Evolutionary conservation across 2,329 filamentous ascomycete genomes (phyloP).

Genomic region (Ophiostoma sp.): DNA sequence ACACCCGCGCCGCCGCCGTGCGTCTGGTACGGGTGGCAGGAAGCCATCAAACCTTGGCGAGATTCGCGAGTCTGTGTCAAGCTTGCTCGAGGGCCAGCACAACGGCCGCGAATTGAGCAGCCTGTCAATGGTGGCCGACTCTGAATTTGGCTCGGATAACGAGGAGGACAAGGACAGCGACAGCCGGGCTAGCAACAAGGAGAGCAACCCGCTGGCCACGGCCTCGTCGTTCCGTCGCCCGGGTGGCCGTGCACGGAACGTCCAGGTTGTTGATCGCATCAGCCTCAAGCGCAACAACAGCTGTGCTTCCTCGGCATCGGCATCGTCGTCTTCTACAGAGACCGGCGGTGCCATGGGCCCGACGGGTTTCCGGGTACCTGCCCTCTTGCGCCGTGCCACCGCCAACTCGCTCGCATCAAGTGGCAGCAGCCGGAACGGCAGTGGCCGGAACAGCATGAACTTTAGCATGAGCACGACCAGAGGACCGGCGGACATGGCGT

Average conservation of each 20-base stretch:
- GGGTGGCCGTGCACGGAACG: constrained; percentile 33
- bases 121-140: constrained; percentile 45
- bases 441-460: constrained; percentile 33
- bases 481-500: neutral
- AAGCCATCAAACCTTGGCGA: constrained; percentile 73
- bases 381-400: constrained; percentile 67
- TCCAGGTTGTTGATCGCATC: constrained; percentile 70
- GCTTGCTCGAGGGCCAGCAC: constrained; percentile 66
- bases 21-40: constrained; percentile 49
- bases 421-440: constrained; percentile 34
- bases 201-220: neutral
- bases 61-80: constrained; percentile 76
- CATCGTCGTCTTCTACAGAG: neutral
- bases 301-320: neutral
- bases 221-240: constrained; percentile 30
- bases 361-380: constrained; percentile 60
- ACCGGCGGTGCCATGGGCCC: constrained; percentile 28
- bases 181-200: constrained; percentile 40
- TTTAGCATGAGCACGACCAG: constrained; percentile 10
- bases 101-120: constrained; percentile 34
- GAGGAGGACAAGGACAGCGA: constrained; percentile 49
- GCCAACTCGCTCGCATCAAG: constrained; percentile 53
- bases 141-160: constrained; percentile 40
- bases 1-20: constrained; percentile 44
- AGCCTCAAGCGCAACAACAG: constrained; percentile 54